A percentile compares a stretch with the other conserved stretches of the same genome.
These are phyloP conservation scores for Talaromyces sp. DNA, from an alignment of 2,329 filamentous ascomycete genomes.

Conservation along the genomic window DNA sequence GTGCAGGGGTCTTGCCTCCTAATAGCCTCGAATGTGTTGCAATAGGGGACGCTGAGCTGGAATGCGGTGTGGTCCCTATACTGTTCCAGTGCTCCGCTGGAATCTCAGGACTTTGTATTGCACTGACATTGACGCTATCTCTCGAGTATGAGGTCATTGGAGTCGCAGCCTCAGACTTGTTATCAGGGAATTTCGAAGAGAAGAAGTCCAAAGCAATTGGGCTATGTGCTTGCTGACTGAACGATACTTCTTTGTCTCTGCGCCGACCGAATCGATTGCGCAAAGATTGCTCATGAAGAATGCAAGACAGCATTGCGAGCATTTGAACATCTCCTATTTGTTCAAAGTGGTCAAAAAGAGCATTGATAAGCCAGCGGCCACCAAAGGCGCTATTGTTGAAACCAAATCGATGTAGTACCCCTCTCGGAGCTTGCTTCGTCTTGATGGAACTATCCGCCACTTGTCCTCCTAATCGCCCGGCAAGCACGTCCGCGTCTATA, in stretches of 20 bases:
- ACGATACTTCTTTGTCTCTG: slow-evolving; percentile 18
- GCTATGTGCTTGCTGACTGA: slow-evolving; percentile 43
- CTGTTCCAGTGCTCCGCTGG: slow-evolving; percentile 51
- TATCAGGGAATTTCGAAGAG: slow-evolving; percentile 38
- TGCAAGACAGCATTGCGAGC: slow-evolving; percentile 62
- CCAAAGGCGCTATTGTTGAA: slow-evolving; percentile 59
- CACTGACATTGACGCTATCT: slow-evolving; percentile 26
- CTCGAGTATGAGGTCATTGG: slow-evolving; percentile 33
- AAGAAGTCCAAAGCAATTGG: slow-evolving; percentile 49
- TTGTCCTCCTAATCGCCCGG: slow-evolving; percentile 52
- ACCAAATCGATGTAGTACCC: slow-evolving; percentile 22
- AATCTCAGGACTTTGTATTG: slow-evolving; percentile 47
- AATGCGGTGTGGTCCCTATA: slow-evolving; percentile 51
- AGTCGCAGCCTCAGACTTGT: slow-evolving; percentile 41
- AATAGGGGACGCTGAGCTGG: slow-evolving; percentile 52
- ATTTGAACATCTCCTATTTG: slow-evolving; percentile 60
- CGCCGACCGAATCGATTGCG: slow-evolving; percentile 28
- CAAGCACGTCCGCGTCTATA: slow-evolving; percentile 66
- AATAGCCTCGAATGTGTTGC: slow-evolving; percentile 41
- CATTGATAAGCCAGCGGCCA: slow-evolving; percentile 53
- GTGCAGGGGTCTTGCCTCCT: slow-evolving; percentile 42
- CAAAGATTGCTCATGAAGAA: slow-evolving; percentile 52
- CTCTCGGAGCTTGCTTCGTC: slow-evolving; percentile 33
- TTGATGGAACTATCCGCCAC: slow-evolving; percentile 28
- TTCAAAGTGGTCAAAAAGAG: slow-evolving; percentile 60